Conservation (phyloP, 2,329 filamentous ascomycete genomes). For the Chaetoscypha palmicola region DNA sequence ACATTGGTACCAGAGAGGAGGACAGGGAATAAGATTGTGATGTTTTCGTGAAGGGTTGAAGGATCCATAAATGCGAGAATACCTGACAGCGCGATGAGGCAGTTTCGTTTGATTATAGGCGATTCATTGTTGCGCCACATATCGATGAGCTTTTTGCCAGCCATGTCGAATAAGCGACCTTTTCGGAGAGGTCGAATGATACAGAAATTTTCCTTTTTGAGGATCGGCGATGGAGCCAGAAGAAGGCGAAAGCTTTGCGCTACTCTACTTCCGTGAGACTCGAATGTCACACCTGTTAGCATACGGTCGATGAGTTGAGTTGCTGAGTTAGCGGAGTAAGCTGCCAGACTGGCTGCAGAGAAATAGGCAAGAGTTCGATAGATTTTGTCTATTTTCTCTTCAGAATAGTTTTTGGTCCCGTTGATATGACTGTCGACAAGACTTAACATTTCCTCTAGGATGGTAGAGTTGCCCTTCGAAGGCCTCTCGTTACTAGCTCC, state of each 20-base stretch:
- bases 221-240: slow-evolving; percentile 22
- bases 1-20: slow-evolving; percentile 25
- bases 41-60: slow-evolving; percentile 11
- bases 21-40: slow-evolving; percentile 17
- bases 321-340: slow-evolving; percentile 15
- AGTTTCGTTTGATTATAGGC: slow-evolving; percentile 18
- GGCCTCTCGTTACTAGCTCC: slow-evolving; percentile 12
- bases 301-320: slow-evolving; percentile 19
- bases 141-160: slow-evolving; percentile 12
- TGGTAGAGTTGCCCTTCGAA: not conserved
- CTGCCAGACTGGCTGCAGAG: slow-evolving; percentile 22
- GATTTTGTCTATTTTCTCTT: slow-evolving; percentile 13
- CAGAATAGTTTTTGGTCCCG: not conserved
- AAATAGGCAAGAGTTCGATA: slow-evolving; percentile 26
- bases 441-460: slow-evolving; percentile 16
- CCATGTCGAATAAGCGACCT: slow-evolving; percentile 18
- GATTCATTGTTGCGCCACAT: slow-evolving; percentile 13
- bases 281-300: slow-evolving; percentile 17
- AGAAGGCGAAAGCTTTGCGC: slow-evolving; percentile 27
- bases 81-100: slow-evolving; percentile 26
- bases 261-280: slow-evolving; percentile 15
- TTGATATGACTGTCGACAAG: slow-evolving; percentile 3
- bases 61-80: slow-evolving; percentile 23
- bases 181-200: slow-evolving; percentile 24
- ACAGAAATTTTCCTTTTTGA: slow-evolving; percentile 27